Evolutionary conservation across 2,329 filamentous ascomycete genomes (phyloP), one percentile per base, ranked within the genome.

Genomic region (Alternaria arbusti): DNA sequence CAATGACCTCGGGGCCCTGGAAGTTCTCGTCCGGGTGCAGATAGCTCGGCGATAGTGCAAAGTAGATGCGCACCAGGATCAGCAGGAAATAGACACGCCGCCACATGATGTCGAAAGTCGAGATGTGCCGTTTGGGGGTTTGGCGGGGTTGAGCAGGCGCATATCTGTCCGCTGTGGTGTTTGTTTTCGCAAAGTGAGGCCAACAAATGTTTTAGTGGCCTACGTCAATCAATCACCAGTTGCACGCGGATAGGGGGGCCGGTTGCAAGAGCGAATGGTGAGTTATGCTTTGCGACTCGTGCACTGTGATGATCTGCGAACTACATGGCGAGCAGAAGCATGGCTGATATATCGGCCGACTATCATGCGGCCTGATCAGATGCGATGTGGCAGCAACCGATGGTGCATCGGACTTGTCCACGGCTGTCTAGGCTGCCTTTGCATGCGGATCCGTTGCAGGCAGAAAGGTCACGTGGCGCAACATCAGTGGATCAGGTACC

Each of bases 21-120:
- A 99, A 99, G 84, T 98, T 96, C 86, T 99, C 96, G 83, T 99
- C 96, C 6, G 96, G 96, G 80, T 99, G 96, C 50, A 99, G 88
- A 81, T 99, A 99, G 85, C 95, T 98, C 63, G 96, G 92, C 67
- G 91, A 94, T 69, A 98, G 84, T 64, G 96, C 95, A 80, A 98
- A 95, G 87, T 95, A 98, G 76, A 98, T 86, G 81, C 96, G 91
- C 75, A 97, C 88, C 71, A 96, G 84, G 75, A 97, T 86, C 73
- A 99, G 86, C 60, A 96, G 83, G 67, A 98, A 85, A 82, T 97
- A 97, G 67, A 90, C 88, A 81, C 94, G 90, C 85, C 94, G 89
- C 94, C 93, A 97, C 95, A 97, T 97, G 73, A 73, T 84, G 68
- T 50, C 63, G 64, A 69, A 62, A 64, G 65, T 65, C 60, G 61